Base-by-base conservation (phyloP, 768 basidiomycete genomes). In the Gymnopilus junonius region DNA sequence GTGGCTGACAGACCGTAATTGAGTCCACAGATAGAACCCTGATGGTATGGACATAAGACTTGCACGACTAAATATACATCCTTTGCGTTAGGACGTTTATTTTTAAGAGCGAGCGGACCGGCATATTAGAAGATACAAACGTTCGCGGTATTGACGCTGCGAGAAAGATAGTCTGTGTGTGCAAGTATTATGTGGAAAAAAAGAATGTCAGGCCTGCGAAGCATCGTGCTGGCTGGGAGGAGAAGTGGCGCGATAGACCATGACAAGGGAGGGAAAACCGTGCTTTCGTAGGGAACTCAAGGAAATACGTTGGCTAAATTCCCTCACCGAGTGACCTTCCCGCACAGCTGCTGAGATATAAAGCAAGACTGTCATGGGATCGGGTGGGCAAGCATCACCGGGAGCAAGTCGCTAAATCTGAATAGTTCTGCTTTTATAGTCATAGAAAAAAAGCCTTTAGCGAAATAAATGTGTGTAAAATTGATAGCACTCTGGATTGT, bases 281-380 rank as follows among this genome's bases (percentile, higher is more conserved):
- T 55, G 11, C 37, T 34, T 37, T 31, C 34, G 17, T 37, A 48
- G 37, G 54, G 29, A 55, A 25, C n/a, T 23, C 54, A 55, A 35
- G 43, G 58, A 35, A 45, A 59, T 40, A 54, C 46, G 59, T 51
- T 50, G 65, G 69, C 69, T 15, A 67, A 67, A 70, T 64, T 67
- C 69, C 55, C 69, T 70, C 69, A 64, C 58, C 63, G 60, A 55
- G 59, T 50, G 10, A 43, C 40, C 34, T 17, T 29, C 35, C 40
- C 32, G 67, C 65, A 70, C 65, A 66, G 66, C 69, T 50, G 65
- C 23, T 50, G 59, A 40, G 32, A 50, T 39, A 42, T 34, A 42
- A 35, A 42, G 48, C 21, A 20, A 37, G 27, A 37, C 23, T 35
- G 23, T 35, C 46, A 51, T 37, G 25, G 29, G 37, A 39, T 40